A percentile compares a stretch with the other conserved stretches of the same genome.
Conservation (phyloP, 768 basidiomycete genomes). For the Mrakia gelida region DNA sequence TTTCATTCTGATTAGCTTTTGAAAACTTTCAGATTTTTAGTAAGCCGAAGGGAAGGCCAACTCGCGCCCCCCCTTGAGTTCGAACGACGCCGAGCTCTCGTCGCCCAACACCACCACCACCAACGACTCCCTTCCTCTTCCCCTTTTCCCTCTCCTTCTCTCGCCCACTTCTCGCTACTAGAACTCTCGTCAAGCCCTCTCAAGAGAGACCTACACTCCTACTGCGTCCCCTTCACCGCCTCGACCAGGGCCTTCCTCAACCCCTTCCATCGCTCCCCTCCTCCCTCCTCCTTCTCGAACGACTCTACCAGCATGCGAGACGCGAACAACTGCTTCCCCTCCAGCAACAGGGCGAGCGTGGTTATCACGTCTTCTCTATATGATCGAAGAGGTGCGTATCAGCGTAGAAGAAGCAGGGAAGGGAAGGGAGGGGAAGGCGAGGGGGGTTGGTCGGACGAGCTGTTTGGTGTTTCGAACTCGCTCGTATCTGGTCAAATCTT, state of each 20-base stretch:
- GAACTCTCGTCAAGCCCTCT: not conserved
- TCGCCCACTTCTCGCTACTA: not conserved
- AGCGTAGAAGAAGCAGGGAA: not conserved
- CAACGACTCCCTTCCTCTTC: no score
- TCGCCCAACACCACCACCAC: no score
- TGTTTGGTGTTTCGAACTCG: not conserved
- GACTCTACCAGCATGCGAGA: slow-evolving; percentile 23
- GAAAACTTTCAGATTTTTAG: no score
- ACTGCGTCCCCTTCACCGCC: not conserved
- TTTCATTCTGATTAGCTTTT: no score
- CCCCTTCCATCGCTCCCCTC: not conserved
- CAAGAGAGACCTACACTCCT: not conserved
- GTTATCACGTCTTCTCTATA: slow-evolving; percentile 31
- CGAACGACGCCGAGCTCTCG: no score
- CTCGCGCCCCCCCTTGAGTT: no score
- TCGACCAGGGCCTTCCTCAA: not conserved
- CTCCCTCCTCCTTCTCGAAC: no score
- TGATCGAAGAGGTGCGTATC: slow-evolving; percentile 28
- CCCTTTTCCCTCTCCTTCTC: no score
- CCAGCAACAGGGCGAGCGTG: slow-evolving; percentile 30
- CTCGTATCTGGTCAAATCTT: not conserved
- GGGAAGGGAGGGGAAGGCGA: not conserved
- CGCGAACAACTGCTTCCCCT: slow-evolving; percentile 28
- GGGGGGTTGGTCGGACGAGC: slow-evolving; percentile 16
- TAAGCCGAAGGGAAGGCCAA: no score